Conservation (phyloP, 208 protist species). For the Leishmania arabica region DNA sequence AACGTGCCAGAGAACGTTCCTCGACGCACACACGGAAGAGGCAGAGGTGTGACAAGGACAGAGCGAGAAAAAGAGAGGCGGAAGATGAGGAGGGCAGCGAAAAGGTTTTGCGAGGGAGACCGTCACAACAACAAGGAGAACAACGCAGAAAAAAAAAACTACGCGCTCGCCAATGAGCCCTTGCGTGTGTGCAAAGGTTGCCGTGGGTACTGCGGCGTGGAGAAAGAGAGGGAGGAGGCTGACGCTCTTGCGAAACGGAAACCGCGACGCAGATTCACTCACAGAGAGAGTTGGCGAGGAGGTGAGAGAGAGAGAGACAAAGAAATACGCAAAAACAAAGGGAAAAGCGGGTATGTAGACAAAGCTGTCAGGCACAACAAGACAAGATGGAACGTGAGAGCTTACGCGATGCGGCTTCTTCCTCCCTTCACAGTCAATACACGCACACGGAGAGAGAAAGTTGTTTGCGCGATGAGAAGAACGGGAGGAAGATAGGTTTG, state of each 20-base stretch:
- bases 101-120: not conserved
- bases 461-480: not conserved
- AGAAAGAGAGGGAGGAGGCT: not conserved
- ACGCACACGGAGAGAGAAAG: not conserved
- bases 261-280: not conserved
- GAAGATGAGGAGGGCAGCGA: not conserved
- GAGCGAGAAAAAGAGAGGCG: conserved; percentile 1
- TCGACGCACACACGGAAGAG: not conserved
- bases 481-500: not conserved
- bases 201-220: not conserved
- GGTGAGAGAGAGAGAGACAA: not conserved
- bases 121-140: not conserved
- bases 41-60: not conserved
- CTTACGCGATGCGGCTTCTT: not conserved
- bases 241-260: not conserved
- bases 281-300: not conserved
- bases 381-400: not conserved
- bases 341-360: not conserved
- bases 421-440: not conserved
- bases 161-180: not conserved
- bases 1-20: not conserved
- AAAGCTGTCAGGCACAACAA: not conserved
- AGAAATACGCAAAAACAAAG: not conserved
- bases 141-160: not conserved
- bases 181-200: not conserved